Evolutionary conservation across 2,329 filamentous ascomycete species (phyloP).

Genomic region (Teratosphaeria epicoccoides): DNA sequence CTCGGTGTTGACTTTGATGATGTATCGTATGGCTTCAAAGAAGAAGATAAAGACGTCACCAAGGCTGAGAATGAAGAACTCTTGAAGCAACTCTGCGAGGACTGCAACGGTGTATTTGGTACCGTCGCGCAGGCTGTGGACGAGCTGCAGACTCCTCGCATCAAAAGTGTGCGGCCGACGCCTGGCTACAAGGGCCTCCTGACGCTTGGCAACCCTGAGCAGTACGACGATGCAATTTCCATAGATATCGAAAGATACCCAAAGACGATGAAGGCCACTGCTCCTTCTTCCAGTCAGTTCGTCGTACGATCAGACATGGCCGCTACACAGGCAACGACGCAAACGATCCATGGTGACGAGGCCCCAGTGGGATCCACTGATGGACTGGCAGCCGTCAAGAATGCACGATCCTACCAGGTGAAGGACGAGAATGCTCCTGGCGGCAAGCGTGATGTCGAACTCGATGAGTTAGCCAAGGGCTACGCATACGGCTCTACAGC

Average conservation of each 20-base stretch:
- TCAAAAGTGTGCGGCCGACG: conserved; percentile 67
- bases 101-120: conserved; percentile 63
- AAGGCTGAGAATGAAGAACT: conserved; percentile 69
- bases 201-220: conserved; percentile 65
- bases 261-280: conserved; percentile 65
- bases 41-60: conserved; percentile 64
- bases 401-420: conserved; percentile 69
- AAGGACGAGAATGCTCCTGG: conserved; percentile 63
- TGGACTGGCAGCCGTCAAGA: conserved; percentile 60
- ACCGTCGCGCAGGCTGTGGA: conserved; percentile 77
- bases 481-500: conserved; percentile 89
- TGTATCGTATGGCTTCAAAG: conserved; percentile 76
- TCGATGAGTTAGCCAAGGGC: conserved; percentile 79
- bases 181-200: conserved; percentile 70
- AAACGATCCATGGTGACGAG: conserved; percentile 28
- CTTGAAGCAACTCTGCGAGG: conserved; percentile 54
- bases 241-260: conserved; percentile 90
- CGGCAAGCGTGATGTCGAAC: conserved; percentile 70
- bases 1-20: conserved; percentile 93
- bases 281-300: conserved; percentile 68
- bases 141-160: conserved; percentile 63
- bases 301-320: conserved; percentile 42
- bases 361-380: conserved; percentile 21
- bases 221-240: conserved; percentile 61
- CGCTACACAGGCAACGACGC: conserved; percentile 41